Evolutionary conservation across 495 filamentous ascomycete genomes (phyloP).

Genomic region (Collariella sp.): DNA sequence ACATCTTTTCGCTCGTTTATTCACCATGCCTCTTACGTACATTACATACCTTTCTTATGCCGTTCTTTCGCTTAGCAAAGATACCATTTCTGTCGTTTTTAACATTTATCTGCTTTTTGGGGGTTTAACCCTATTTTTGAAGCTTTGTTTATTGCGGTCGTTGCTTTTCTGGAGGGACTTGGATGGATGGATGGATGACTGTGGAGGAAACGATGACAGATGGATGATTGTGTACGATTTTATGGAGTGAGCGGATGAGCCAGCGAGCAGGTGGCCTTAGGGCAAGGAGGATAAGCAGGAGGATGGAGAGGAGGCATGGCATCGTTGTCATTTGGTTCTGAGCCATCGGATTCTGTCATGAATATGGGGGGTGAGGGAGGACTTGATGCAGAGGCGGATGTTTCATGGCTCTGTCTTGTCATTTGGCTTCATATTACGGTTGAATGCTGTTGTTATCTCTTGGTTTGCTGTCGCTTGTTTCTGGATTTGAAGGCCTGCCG

Average conservation of each 20-base stretch:
- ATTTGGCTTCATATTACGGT: neutral
- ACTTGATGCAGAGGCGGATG: no score
- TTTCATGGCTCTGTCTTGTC: neutral
- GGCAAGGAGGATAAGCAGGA: neutral
- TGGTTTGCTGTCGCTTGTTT: neutral
- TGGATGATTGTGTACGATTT: neutral
- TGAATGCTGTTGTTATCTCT: neutral
- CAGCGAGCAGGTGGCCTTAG: neutral
- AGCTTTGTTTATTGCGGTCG: neutral
- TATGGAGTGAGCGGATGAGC: neutral
- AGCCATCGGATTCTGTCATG: no score
- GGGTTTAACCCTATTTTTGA: neutral
- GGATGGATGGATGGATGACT: neutral
- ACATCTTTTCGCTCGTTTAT: conserved; percentile 5
- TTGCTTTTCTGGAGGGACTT: neutral
- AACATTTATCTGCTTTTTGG: neutral
- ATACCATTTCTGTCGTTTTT: neutral
- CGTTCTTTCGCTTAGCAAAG: conserved; percentile 4
- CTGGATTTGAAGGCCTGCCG: neutral
- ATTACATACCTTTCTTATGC: neutral
- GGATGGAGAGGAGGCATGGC: no score
- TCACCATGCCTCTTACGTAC: conserved; percentile 1
- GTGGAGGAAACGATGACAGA: neutral
- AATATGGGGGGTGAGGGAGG: no score
- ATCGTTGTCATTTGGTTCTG: no score